A percentile compares a stretch with the other conserved stretches of the same genome.
These are phyloP conservation scores for Colletotrichum tropicicola DNA, from an alignment of 2,329 filamentous ascomycete genomes.

Conservation along the genomic window DNA sequence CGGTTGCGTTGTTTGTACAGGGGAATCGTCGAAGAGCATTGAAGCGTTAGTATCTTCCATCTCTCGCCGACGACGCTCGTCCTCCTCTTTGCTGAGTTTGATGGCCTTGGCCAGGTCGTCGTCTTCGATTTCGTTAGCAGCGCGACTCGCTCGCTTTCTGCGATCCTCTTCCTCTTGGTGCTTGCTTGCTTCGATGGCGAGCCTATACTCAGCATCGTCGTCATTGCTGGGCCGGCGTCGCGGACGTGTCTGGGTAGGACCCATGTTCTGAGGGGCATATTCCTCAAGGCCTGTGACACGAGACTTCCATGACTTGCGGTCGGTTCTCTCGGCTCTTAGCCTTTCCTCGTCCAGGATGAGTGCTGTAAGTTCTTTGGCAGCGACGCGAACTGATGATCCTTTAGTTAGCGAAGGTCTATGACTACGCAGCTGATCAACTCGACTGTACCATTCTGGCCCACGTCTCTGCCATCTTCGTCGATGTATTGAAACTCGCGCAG, in stretches of 20 bases:
- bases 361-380: slow-evolving; percentile 93
- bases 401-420: slow-evolving; percentile 34
- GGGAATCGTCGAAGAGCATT: slow-evolving; percentile 87
- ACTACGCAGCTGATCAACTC: too few species aligned
- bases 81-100: slow-evolving; percentile 92
- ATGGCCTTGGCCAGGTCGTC: slow-evolving; percentile 96
- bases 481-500: slow-evolving; percentile 96
- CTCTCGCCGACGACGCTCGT: slow-evolving; percentile 87
- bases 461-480: slow-evolving; percentile 94
- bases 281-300: slow-evolving; percentile 94
- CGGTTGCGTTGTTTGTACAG: slow-evolving; percentile 61
- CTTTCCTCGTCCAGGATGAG: slow-evolving; percentile 94
- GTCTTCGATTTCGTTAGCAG: slow-evolving; percentile 66
- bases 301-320: slow-evolving; percentile 96
- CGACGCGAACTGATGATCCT: slow-evolving; percentile 80
- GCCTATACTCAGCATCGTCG: slow-evolving; percentile 87
- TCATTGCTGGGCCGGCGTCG: slow-evolving; percentile 65
- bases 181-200: slow-evolving; percentile 95
- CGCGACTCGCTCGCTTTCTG: slow-evolving; percentile 73
- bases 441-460: slow-evolving; percentile 89
- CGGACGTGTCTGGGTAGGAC: slow-evolving; percentile 43
- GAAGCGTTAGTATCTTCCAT: slow-evolving; percentile 86
- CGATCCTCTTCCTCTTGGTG: slow-evolving; percentile 92
- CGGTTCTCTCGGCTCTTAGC: slow-evolving; percentile 86
- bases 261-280: slow-evolving; percentile 61